These are phyloP conservation scores for Erythrobasidium yunnanense DNA, from an alignment of 768 basidiomycete species.

Conservation along the genomic window DNA sequence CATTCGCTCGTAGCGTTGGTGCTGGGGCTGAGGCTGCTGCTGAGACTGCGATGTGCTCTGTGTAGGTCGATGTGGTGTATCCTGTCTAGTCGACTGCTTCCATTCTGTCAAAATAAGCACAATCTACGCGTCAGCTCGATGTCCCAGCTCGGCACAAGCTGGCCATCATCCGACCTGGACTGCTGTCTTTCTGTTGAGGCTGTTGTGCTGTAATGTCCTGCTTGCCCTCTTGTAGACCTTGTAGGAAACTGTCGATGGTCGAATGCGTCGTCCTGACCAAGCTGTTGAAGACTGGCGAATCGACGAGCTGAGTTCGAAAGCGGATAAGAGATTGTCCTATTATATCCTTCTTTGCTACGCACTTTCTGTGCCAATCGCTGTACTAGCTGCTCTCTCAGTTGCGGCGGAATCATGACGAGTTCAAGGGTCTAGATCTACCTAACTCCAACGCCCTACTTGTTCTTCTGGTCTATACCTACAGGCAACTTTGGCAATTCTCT, in stretches of 20 bases:
- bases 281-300: constrained; percentile 16
- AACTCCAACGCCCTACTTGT: no score
- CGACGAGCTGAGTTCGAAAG: constrained; percentile 7
- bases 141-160: background rate
- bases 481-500: no score
- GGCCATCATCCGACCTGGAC: background rate
- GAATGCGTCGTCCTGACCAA: background rate
- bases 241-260: constrained; percentile 1
- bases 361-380: constrained; percentile 14
- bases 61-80: constrained; percentile 3
- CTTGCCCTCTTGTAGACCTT: constrained; percentile 12
- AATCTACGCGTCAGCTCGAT: constrained; percentile 1
- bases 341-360: no score
- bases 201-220: background rate
- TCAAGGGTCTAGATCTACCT: no score
- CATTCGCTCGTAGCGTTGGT: background rate
- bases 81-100: no score
- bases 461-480: no score
- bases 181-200: background rate
- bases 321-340: background rate
- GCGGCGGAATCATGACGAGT: constrained; percentile 16
- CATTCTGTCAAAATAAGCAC: no score
- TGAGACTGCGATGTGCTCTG: background rate
- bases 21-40: background rate
- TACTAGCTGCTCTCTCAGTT: constrained; percentile 13